Percentiles rank a stretch among this genome's conserved stretches.
phyloP scores from a whole-genome alignment of 768 basidiomycete species.

The Agaricus blazei region DNA sequence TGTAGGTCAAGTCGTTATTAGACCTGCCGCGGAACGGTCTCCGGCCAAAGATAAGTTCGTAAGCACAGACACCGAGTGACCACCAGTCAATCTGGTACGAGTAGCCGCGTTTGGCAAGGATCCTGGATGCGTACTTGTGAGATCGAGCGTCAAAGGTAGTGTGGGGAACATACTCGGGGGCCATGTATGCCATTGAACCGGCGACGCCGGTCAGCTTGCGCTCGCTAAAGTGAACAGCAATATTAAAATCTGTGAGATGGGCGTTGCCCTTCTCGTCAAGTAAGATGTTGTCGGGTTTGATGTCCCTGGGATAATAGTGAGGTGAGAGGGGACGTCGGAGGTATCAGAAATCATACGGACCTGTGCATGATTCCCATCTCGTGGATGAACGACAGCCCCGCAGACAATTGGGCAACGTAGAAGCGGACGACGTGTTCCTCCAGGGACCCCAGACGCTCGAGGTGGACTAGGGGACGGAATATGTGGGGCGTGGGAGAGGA shows the following conservation, averaged over 20 bases:
- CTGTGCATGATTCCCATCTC: conserved; percentile 94
- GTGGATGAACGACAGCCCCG: conserved; percentile 87
- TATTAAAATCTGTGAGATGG: conserved; percentile 97
- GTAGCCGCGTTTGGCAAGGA: conserved; percentile 90
- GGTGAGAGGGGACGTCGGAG: conserved; percentile 5
- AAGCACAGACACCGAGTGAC: conserved; percentile 92
- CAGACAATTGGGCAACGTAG: conserved; percentile 85
- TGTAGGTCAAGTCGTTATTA: conserved; percentile 87
- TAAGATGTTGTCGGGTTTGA: conserved; percentile 97
- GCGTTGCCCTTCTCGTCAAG: conserved; percentile 95
- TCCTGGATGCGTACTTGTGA: conserved; percentile 30
- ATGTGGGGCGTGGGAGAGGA: conserved; percentile 4
- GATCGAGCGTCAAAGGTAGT: conserved; percentile 3
- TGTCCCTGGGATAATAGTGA: conserved; percentile 51
- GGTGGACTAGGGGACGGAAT: conserved; percentile 56
- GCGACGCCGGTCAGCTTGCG: conserved; percentile 87
- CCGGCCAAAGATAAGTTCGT: conserved; percentile 87
- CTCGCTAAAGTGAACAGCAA: conserved; percentile 94
- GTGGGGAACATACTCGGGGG: conserved; percentile 53
- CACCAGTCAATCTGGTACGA: conserved; percentile 95
- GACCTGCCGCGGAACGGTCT: conserved; percentile 92
- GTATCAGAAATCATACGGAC: conserved; percentile 38
- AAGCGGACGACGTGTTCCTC: conserved; percentile 79
- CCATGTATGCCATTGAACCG: conserved; percentile 99
- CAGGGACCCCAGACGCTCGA: conserved; percentile 74